These are phyloP conservation scores for Arachis stenosperma DNA, from an alignment of 306 rosid species.

Conservation along the genomic window DNA sequence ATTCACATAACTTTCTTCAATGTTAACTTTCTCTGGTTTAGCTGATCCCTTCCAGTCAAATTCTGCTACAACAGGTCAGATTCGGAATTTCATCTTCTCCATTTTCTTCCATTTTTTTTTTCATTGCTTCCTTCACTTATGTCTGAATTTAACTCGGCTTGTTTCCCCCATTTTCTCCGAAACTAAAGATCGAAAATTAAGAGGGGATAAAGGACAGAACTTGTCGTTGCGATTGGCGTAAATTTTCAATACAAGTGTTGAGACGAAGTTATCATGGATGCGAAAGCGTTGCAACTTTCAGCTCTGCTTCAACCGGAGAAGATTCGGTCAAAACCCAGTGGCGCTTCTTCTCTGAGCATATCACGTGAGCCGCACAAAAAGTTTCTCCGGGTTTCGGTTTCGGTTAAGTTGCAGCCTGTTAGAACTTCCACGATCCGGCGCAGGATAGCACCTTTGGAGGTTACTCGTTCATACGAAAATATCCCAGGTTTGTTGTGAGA, in stretches of 20 bases:
- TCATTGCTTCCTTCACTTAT: not conserved
- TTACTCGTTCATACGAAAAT: conserved; percentile 59
- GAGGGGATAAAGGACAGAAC: not conserved
- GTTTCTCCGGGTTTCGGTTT: conserved; percentile 40
- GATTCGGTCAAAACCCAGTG: conserved; percentile 38
- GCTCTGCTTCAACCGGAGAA: conserved; percentile 51
- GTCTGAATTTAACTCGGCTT: not conserved
- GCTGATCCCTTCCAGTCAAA: conserved; percentile 19
- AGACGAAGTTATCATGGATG: conserved; percentile 64
- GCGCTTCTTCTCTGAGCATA: conserved; percentile 40
- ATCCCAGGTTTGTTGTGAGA: conserved; percentile 57
- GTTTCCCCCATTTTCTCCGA: not conserved
- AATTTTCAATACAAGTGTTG: not conserved
- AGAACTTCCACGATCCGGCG: conserved; percentile 41
- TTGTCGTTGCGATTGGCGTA: conserved; percentile 19
- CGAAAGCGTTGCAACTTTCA: conserved; percentile 48
- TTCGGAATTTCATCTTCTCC: not conserved
- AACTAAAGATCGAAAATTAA: not conserved
- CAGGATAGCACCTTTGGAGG: conserved; percentile 45
- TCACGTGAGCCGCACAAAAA: conserved; percentile 44
- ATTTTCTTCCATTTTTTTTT: not conserved
- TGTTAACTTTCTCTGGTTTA: not conserved
- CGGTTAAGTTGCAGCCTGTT: conserved; percentile 41
- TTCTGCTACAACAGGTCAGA: conserved; percentile 25
- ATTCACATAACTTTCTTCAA: not conserved